phyloP scores from a whole-genome alignment of 2,329 filamentous ascomycete genomes.

The Scorias spongiosa region DNA sequence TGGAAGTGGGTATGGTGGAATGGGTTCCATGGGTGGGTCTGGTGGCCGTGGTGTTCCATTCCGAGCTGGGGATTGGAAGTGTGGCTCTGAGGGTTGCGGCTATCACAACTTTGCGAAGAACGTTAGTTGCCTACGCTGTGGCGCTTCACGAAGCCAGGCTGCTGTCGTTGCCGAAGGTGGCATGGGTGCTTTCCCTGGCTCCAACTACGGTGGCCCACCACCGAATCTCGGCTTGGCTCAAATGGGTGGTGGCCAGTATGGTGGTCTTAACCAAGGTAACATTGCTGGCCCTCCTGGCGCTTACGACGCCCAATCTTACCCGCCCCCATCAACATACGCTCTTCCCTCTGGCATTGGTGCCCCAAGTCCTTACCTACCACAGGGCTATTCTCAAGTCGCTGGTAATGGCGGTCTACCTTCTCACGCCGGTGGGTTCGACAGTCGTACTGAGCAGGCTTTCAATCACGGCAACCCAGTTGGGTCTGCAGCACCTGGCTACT shows the following conservation, averaged over 20 bases:
- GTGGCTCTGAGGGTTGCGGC: conserved; percentile 87
- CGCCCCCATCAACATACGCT: conserved; percentile 75
- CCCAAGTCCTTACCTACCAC: conserved; percentile 69
- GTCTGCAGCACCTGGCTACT: conserved; percentile 39
- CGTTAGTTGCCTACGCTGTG: conserved; percentile 90
- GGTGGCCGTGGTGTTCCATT: conserved; percentile 65
- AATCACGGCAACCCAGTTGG: conserved; percentile 58
- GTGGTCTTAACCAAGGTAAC: conserved; percentile 37
- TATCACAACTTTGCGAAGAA: conserved; percentile 99
- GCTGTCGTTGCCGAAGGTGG: conserved; percentile 81
- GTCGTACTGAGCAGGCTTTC: conserved; percentile 89
- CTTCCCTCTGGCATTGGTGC: conserved; percentile 74
- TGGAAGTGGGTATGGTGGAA: conserved; percentile 29
- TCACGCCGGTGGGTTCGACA: conserved; percentile 61
- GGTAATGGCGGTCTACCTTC: conserved; percentile 65
- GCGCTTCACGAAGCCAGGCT: conserved; percentile 82
- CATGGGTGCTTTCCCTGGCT: conserved; percentile 37
- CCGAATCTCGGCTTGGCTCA: conserved; percentile 55
- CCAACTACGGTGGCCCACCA: conserved; percentile 45
- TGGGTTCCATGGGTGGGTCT: conserved; percentile 47
- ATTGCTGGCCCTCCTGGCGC: conserved; percentile 39
- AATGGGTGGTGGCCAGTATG: conserved; percentile 15
- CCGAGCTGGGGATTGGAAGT: conserved; percentile 98
- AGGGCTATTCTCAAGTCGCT: conserved; percentile 42
- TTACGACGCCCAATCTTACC: conserved; percentile 63